Evolutionary conservation across 257 asterid species (phyloP).

Genomic region (Nicotiana otophora): DNA sequence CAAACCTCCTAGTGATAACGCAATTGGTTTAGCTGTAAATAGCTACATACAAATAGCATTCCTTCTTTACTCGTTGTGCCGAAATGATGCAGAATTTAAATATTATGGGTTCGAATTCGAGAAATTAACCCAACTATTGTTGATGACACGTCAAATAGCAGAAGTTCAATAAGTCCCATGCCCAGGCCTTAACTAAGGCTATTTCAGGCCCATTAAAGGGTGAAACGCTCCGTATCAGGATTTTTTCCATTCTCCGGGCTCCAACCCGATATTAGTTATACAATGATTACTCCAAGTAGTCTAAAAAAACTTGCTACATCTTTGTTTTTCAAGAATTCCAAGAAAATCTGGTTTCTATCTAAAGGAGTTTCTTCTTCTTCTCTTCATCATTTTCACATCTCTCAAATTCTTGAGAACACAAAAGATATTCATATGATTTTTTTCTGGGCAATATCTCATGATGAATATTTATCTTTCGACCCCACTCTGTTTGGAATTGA

Average conservation of each 20-base stretch:
- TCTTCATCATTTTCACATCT: background rate
- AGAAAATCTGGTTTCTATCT: background rate
- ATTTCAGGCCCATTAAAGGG: too few relatives aligned
- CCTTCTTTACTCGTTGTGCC: background rate
- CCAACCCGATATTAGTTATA: background rate
- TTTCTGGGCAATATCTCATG: background rate
- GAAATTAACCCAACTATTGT: too few relatives aligned
- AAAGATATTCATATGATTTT: background rate
- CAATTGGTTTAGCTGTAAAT: background rate
- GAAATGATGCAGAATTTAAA: background rate
- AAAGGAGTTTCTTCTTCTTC: background rate
- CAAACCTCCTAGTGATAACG: too few relatives aligned
- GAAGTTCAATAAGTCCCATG: too few relatives aligned
- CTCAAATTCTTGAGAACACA: background rate
- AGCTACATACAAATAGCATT: background rate
- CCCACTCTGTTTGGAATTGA: too few relatives aligned
- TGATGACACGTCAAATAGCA: too few relatives aligned
- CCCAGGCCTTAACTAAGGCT: too few relatives aligned
- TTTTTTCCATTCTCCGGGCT: too few relatives aligned
- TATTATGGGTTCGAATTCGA: background rate
- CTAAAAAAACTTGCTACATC: background rate
- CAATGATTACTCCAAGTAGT: background rate
- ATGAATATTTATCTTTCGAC: background rate
- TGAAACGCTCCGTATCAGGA: too few relatives aligned
- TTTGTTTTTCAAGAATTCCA: background rate